Conservation (phyloP, 2,329 filamentous ascomycete genomes). For the Parafenestella ontariensis region DNA sequence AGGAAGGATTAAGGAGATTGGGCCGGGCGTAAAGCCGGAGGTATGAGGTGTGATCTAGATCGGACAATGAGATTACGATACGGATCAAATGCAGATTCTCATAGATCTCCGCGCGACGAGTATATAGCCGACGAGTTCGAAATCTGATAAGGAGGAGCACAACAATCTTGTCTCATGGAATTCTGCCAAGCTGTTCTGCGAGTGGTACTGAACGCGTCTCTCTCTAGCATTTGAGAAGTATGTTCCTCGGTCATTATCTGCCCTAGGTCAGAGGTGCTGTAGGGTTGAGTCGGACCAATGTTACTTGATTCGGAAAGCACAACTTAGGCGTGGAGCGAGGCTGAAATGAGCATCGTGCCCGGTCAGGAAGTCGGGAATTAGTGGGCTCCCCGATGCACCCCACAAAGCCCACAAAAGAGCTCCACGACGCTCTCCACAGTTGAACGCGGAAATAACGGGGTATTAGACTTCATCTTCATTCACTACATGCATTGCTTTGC, state of each 20-base stretch:
- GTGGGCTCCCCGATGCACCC: constrained; percentile 17
- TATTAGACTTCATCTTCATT: background rate
- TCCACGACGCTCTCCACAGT: constrained; percentile 12
- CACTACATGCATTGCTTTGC: background rate
- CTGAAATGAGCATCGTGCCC: background rate
- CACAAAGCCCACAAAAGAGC: constrained; percentile 13
- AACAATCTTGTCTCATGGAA: too few species aligned
- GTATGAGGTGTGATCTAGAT: too few species aligned
- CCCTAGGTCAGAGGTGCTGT: too few species aligned
- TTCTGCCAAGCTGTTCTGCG: too few species aligned
- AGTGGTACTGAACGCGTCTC: too few species aligned
- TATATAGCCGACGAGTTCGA: too few species aligned
- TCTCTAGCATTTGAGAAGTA: too few species aligned
- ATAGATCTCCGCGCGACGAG: too few species aligned
- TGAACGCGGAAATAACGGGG: background rate
- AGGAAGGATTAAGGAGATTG: constrained; percentile 68
- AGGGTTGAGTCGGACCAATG: constrained; percentile 1
- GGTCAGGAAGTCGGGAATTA: background rate
- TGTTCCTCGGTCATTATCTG: too few species aligned
- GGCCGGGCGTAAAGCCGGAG: constrained; percentile 1
- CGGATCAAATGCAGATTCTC: too few species aligned
- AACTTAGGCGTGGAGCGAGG: background rate
- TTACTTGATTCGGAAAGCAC: background rate
- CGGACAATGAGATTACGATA: too few species aligned
- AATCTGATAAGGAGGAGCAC: too few species aligned